Percentiles rank a stretch among this genome's conserved stretches.
Evolutionary conservation across 495 filamentous ascomycete species (phyloP).

Genomic region (Letharia lupina): DNA sequence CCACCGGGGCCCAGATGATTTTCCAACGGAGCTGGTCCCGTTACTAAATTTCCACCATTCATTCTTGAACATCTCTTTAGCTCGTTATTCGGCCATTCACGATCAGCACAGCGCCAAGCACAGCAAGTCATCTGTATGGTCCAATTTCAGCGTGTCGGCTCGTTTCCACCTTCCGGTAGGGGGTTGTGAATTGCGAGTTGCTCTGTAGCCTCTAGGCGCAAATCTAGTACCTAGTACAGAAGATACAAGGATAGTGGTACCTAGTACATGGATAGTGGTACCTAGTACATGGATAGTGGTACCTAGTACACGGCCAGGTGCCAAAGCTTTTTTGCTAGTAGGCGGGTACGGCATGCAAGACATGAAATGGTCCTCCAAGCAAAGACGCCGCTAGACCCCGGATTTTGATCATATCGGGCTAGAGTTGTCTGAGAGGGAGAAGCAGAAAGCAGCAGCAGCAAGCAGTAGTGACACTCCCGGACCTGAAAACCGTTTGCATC

Average conservation of each 20-base stretch:
- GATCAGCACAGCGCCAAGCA: slow-evolving; percentile 7
- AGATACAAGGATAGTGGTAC: too few species aligned
- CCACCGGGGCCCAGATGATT: not conserved
- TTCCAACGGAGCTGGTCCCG: not conserved
- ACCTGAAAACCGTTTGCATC: not conserved
- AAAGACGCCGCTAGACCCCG: slow-evolving; percentile 15
- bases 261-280: too few species aligned
- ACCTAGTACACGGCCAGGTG: not conserved
- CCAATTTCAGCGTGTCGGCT: slow-evolving; percentile 1
- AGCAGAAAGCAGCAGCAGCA: not conserved
- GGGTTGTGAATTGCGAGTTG: not conserved
- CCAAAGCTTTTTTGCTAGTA: not conserved
- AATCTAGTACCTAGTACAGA: too few species aligned
- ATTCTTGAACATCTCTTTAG: not conserved
- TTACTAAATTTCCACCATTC: not conserved
- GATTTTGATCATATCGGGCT: slow-evolving; percentile 11
- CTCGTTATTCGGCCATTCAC: not conserved
- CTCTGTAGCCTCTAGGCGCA: too few species aligned
- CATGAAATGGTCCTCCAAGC: slow-evolving; percentile 5
- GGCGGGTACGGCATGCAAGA: slow-evolving; percentile 16
- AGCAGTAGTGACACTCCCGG: not conserved
- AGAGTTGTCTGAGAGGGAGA: not conserved
- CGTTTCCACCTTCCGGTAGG: not conserved
- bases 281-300: not conserved
- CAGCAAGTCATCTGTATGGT: not conserved